phyloP scores from a whole-genome alignment of 2,329 filamentous ascomycete species.

The Diaporthe sp. region DNA sequence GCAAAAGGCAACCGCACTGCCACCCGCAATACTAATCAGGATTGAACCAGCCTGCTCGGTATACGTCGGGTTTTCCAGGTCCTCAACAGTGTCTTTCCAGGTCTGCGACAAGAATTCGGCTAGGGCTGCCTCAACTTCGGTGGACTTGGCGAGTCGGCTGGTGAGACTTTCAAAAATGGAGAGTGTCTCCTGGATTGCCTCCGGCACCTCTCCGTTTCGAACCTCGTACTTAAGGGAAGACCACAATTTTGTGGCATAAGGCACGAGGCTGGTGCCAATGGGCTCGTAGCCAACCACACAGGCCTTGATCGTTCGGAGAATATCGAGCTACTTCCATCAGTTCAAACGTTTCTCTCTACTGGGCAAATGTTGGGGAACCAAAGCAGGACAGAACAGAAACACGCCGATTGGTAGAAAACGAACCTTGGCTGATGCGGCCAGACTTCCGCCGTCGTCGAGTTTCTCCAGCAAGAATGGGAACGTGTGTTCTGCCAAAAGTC shows the following conservation, averaged over 20 bases:
- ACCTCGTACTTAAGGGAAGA: constrained; percentile 73
- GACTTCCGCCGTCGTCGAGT: constrained; percentile 69
- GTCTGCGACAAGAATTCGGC: constrained; percentile 61
- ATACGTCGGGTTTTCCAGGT: constrained; percentile 64
- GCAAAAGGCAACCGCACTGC: constrained; percentile 62
- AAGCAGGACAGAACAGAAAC: background rate
- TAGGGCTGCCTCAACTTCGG: constrained; percentile 49
- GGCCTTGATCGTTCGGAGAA: constrained; percentile 66
- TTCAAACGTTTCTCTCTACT: background rate
- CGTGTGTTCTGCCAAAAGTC: constrained; percentile 58
- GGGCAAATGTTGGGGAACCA: background rate
- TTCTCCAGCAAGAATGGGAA: constrained; percentile 69
- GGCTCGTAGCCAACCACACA: constrained; percentile 64
- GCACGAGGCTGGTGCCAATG: constrained; percentile 59
- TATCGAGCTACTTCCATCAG: constrained; percentile 58
- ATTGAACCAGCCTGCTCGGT: constrained; percentile 56
- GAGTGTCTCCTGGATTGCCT: constrained; percentile 68
- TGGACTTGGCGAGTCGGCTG: constrained; percentile 46
- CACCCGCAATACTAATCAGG: constrained; percentile 44
- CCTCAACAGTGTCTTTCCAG: constrained; percentile 66
- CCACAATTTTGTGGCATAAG: constrained; percentile 66
- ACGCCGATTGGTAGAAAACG: constrained; percentile 20
- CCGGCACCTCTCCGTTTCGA: constrained; percentile 70
- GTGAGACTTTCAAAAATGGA: constrained; percentile 65
- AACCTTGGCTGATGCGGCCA: constrained; percentile 70